Evolutionary conservation across 1,284 basidiomycete species (phyloP), one percentile per base, ranked within the genome.

Genomic region (Apiotrichum porosum): DNA sequence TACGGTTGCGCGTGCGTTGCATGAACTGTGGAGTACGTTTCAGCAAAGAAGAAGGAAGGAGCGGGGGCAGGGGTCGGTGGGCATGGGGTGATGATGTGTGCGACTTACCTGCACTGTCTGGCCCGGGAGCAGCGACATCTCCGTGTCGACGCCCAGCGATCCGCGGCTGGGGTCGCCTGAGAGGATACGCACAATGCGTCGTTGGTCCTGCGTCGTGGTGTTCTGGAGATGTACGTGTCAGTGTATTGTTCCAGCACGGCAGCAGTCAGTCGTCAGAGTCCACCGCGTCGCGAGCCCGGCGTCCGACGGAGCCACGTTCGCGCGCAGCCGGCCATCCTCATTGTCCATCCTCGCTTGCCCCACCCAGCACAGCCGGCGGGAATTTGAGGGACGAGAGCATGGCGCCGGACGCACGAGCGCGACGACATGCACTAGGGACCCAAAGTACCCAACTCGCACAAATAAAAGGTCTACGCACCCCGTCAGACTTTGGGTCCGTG

Each of bases 141-240:
- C 76, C 15, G 80, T 78, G 30, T 85, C 83, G 1, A 92, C 74
- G 0, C 85, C 81, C 15, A 92, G 75, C 0, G 81, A 80, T 0
- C 89, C 89, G 9, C 85, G 78, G 19, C 81, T 82, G 0, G 86
- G 88, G 66, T 88, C 88, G 1, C 89, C 89, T 0, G 85, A 84
- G 14, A 80, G 80, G 54, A 92, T 84, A 47, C 63, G 66, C 6
- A 72, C 65, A 6, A 51, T 37, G 19, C 47, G 52, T 21, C 23
- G 32, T 3, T 22, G 37, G 37, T 44, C 36, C 24, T 18, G 15
- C n/a, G n/a, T n/a, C n/a, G n/a, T n/a, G n/a, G n/a, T n/a, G n/a
- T n/a, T n/a, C n/a, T n/a, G n/a, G n/a, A n/a, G n/a, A n/a, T n/a
- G n/a, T n/a, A n/a, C n/a, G n/a, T n/a, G n/a, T n/a, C n/a, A n/a